Evolutionary conservation across 305 asterid genomes (phyloP), one percentile per base, ranked within the genome.

Genomic region (Plantago lanceolata): DNA sequence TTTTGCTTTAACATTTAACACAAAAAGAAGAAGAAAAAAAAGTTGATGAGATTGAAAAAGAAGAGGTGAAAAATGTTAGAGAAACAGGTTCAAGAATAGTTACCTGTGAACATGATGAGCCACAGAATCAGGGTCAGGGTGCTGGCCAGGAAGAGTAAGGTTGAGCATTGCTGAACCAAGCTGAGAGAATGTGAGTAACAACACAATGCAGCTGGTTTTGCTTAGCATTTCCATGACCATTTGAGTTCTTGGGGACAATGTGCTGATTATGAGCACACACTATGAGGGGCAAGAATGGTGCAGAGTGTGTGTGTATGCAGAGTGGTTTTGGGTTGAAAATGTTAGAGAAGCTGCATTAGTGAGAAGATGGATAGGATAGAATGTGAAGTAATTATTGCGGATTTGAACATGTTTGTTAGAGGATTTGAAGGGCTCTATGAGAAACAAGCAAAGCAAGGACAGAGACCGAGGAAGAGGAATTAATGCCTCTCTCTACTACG

Each of bases 81-180:
- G 15, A 40, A 40, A 11, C 15, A 35, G 44, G 9, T 6, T 35
- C 8, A 7, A 35, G 13, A 2, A 35, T 11, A 40, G 45, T 53
- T 79, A 84, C 96, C 93, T 80, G 62, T 81, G 86, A 61, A 89
- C 73, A 44, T 83, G 81, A 16, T 68, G 83, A 73, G 78, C 95
- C 16, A 89, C 87, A 14, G 73, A 66, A 28, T 89, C 95, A 48
- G 96, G 96, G 75, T 73, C 51, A 40, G 96, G 90, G 67, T 86
- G 96, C 61, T 89, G 95, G 20, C 93, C 95, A 5, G 85, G 84
- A 33, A 89, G 89, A 71, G 89, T 82, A 43, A 79, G 55, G 79
- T 82, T 84, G 66, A 67, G 61, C 75, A 65, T 33, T 48, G 77
- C 75, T 16, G 76, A 73, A 33, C 19, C 75, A 40, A 70, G 59